Conservation (phyloP, 2,329 filamentous ascomycete species). For the Colletotrichum gloeosporioides region DNA sequence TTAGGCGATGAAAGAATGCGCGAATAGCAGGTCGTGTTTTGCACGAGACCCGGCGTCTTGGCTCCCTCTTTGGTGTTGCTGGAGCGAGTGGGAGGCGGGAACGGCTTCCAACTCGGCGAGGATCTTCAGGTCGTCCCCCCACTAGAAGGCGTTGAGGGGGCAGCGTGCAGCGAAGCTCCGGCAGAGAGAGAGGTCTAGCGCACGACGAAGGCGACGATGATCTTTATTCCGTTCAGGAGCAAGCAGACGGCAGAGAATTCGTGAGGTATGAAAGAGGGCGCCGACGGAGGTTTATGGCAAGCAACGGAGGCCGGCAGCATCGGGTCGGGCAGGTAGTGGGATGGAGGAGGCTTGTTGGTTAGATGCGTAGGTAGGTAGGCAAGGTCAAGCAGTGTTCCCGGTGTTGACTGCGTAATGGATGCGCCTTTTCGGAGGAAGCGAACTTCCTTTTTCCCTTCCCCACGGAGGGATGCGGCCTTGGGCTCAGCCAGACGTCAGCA, state of each 20-base stretch:
- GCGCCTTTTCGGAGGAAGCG: neutral
- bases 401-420: neutral
- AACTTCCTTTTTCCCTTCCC: neutral
- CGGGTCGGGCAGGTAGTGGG: neutral
- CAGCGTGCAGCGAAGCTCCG: neutral
- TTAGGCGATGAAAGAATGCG: neutral
- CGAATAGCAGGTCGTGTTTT: conserved; percentile 5
- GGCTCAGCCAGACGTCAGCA: neutral
- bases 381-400: neutral
- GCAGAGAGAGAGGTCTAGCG: neutral
- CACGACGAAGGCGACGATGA: neutral
- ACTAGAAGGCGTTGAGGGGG: neutral
- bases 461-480: neutral
- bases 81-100: neutral
- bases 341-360: neutral
- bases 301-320: neutral
- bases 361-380: neutral
- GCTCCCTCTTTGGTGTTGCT: conserved; percentile 13
- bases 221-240: neutral
- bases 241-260: neutral
- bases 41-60: conserved; percentile 3
- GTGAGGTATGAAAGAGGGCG: neutral
- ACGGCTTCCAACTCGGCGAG: neutral
- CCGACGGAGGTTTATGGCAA: neutral
- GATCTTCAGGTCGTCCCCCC: conserved; percentile 6